Conservation (phyloP, 2,329 filamentous ascomycete genomes). For the Diaporthe velutina region DNA sequence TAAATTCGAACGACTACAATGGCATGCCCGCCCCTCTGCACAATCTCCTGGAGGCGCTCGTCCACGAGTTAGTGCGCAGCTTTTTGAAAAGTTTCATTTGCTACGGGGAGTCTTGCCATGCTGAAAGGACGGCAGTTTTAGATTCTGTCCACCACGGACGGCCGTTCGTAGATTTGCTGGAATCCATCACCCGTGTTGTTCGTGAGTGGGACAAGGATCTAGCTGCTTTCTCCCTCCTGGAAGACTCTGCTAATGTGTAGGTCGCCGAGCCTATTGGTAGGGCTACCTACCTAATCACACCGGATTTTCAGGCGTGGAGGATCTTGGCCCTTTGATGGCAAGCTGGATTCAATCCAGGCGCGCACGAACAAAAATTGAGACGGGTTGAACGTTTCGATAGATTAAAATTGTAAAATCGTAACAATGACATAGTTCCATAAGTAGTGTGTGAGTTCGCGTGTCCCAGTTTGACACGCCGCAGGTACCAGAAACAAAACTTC, state of each 20-base stretch:
- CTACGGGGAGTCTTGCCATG: background rate
- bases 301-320: background rate
- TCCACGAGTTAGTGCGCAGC: background rate
- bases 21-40: background rate
- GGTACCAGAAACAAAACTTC: background rate
- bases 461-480: background rate
- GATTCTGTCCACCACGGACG: background rate
- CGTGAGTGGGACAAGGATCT: background rate
- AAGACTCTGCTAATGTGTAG: background rate
- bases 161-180: background rate
- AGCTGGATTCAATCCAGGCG: no score
- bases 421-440: background rate
- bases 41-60: background rate
- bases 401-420: constrained; percentile 15
- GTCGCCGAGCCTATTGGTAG: background rate
- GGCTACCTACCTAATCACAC: no score
- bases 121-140: background rate
- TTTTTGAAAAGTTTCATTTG: background rate
- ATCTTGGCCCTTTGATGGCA: background rate
- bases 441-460: background rate
- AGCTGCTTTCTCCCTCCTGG: background rate
- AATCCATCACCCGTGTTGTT: background rate
- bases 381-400: background rate
- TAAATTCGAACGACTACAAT: background rate
- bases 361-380: background rate